phyloP scores from a whole-genome alignment of 169 alveolate species.

The Amoebophrya sp. region DNA sequence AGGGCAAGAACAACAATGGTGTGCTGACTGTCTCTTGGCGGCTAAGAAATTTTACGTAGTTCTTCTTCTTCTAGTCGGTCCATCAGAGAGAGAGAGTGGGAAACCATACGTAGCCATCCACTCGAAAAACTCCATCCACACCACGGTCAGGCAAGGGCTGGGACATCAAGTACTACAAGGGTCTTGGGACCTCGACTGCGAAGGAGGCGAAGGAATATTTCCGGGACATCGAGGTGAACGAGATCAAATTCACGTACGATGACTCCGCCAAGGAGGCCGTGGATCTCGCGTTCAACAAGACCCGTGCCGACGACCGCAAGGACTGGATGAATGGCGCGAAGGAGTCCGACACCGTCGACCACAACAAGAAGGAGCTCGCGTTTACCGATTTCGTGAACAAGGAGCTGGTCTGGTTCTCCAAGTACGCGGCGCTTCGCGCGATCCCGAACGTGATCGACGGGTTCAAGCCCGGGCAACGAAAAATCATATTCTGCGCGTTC shows the following conservation, averaged over 20 bases:
- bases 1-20: conserved; percentile 55
- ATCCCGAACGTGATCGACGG: conserved; percentile 97
- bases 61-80: too few species aligned
- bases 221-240: conserved; percentile 75
- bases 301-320: conserved; percentile 94
- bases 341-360: conserved; percentile 45
- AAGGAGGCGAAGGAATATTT: conserved; percentile 98
- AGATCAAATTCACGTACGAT: conserved; percentile 67
- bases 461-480: conserved; percentile 97
- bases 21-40: too few species aligned
- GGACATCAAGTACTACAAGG: conserved; percentile 98
- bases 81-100: too few species aligned
- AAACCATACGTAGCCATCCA: too few species aligned
- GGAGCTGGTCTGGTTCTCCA: conserved; percentile 93
- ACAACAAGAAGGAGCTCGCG: conserved; percentile 32
- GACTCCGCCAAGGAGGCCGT: conserved; percentile 83
- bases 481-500: conserved; percentile 90
- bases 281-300: conserved; percentile 95
- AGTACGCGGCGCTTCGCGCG: conserved; percentile 89
- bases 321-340: conserved; percentile 45
- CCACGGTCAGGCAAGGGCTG: conserved; percentile 49
- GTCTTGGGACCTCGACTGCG: conserved; percentile 97
- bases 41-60: too few species aligned
- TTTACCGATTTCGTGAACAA: conserved; percentile 92
- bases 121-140: too few species aligned